Base-by-base conservation (phyloP, 2,329 filamentous ascomycete species). In the Shiraia sp. region DNA sequence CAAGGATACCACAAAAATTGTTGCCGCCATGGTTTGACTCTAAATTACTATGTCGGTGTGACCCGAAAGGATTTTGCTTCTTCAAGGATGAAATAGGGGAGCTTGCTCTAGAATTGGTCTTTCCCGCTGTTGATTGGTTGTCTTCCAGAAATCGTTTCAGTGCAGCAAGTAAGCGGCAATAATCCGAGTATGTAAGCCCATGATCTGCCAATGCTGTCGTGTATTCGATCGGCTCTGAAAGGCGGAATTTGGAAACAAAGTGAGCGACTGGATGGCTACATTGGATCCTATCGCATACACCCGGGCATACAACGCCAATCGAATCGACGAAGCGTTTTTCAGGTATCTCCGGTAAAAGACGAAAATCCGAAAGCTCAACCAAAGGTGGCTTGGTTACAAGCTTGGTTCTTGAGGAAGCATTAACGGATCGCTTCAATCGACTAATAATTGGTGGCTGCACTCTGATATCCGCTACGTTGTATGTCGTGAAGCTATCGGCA, bases 281-380 rank as follows among this genome's bases (percentile, higher is more conserved):
- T 29, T 45, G 52, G 4, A 23, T 32, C 12, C 54, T 44, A 32
- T 61, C 46, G 30, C 43, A 50, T 2, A 61, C 55, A 8, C 59
- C 59, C 10, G 59, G 57, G 19, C 57, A 49, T 0, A 61, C 46
- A 42, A 61, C 57, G 9, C 59, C 59, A 13, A 62, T 51, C 3
- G 47, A 51, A 37, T 62, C 59, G n/a, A 61, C 48, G 31, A 61
- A 62, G 10, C 48, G 52, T 32, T 53, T 61, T 26, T 61, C 54
- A 12, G 54, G 56, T 19, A 53, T 33, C 33, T 59, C 52, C 6
- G 55, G 49, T 9, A 32, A 34, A 7, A 25, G 12, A n/a, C 38
- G 37, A 24, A 61, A 58, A 25, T 61, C 56, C 4, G 31, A 26
- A 16, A 47, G 36, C 2, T 45, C 40, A 2, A 53, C 33, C 8